Evolutionary conservation across 768 basidiomycete genomes (phyloP), one percentile per base, ranked within the genome.

Genomic region (Cantharellus cinnabarinus): DNA sequence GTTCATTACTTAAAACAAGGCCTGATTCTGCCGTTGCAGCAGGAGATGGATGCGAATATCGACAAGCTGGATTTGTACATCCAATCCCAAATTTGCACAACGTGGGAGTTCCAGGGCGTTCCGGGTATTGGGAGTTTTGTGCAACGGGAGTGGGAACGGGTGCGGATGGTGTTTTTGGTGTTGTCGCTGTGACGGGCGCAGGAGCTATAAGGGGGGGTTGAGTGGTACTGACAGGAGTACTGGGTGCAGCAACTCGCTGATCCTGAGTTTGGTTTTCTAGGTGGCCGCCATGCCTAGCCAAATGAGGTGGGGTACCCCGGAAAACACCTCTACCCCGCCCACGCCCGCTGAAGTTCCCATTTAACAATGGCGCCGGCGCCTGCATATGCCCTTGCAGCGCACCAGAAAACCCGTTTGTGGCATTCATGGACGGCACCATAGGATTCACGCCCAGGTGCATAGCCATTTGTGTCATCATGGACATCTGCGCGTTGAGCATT

Each of bases 1-100:
- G 75, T 60, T 98, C 94, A 60, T 87, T 90, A 65, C 87, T 94
- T 59, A 99, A 75, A 1, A 98, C 95, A 62, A 99, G 78, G 4
- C 93, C 95, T 65, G 86, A 91, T 71, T 94, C 90, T 40, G 85
- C 76, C 15, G 94, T 95, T 3, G 95, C 93, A 2, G 91, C 89
- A n/a, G 95, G 95, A 4, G 87, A 90, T 3, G 95, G 93, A 69
- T 99, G 95, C 4, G 89, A 89, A 69, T 81, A 98, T 15, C 85
- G 77, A 69, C 95, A 99, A 52, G 82, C 75, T 0, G 85, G 75
- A 68, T 97, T 94, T 55, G 83, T 85, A 71, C 95, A 99, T 64
- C 91, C 94, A 34, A 83, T 75, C 5, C 78, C 81, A 63, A 86
- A 98, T 71, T 95, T 95, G 80, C 95, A 99, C 29, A 99, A 75